Percentiles rank a stretch among this genome's conserved stretches.
These are phyloP conservation scores for Lipomyces yamanashiensis DNA, from an alignment of 805 yeast genomes.

Conservation along the genomic window DNA sequence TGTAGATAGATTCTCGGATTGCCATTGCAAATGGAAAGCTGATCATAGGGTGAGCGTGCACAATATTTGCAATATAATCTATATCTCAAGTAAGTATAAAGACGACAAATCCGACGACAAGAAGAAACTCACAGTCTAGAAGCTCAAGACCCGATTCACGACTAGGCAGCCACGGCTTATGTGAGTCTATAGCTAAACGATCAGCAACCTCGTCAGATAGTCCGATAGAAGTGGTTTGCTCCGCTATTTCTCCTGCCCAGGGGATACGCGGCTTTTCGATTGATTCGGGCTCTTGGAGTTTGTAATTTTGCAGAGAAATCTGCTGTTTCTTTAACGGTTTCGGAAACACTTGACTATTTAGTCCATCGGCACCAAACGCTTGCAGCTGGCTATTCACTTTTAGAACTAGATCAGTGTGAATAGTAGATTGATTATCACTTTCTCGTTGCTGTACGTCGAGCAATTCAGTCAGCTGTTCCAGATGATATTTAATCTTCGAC, in stretches of 20 bases:
- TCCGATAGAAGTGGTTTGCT: slow-evolving; percentile 22
- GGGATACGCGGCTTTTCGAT: slow-evolving; percentile 2
- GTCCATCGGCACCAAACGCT: neutral
- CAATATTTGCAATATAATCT: slow-evolving; percentile 16
- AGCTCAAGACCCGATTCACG: slow-evolving; percentile 14
- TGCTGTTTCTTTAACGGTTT: no score
- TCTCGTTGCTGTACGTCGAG: slow-evolving; percentile 18
- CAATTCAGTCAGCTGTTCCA: slow-evolving; percentile 19
- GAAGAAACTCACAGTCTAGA: slow-evolving; percentile 16
- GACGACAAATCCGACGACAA: neutral
- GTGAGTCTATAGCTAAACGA: slow-evolving; percentile 28
- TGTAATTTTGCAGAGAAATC: no score
- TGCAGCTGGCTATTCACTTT: no score
- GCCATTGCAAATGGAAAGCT: slow-evolving; percentile 11
- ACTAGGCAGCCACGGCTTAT: slow-evolving; percentile 28
- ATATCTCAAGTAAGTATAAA: neutral
- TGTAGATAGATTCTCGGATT: slow-evolving; percentile 20
- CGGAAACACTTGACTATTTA: no score
- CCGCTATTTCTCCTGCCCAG: slow-evolving; percentile 24
- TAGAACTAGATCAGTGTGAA: slow-evolving; percentile 1
- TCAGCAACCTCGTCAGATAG: slow-evolving; percentile 32
- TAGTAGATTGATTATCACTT: neutral
- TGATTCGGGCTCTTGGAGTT: neutral
- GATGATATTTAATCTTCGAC: slow-evolving; percentile 25
- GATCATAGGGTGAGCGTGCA: slow-evolving; percentile 13